phyloP scores from a whole-genome alignment of 306 rosid genomes.

The Notholithocarpus densiflorus region DNA sequence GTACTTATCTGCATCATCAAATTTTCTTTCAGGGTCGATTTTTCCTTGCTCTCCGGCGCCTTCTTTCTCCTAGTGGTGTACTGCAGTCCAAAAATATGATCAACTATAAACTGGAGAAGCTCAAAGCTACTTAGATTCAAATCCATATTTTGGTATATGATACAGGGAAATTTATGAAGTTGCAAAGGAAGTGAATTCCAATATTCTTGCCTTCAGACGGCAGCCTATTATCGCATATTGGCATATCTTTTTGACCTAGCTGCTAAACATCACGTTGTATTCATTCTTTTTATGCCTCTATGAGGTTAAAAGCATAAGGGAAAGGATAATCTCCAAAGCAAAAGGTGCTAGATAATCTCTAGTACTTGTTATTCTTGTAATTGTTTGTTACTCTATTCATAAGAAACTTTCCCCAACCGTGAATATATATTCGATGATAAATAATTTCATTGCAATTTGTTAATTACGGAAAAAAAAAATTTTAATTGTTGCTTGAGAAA shows the following conservation, averaged over 20 bases:
- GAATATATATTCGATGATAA: background rate
- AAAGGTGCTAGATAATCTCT: background rate
- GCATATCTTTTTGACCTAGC: background rate
- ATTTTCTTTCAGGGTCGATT: constrained; percentile 47
- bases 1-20: constrained; percentile 12
- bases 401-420: background rate
- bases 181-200: background rate
- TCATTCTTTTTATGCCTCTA: background rate
- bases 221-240: background rate
- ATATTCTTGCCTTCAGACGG: background rate
- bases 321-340: background rate
- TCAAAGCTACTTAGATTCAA: constrained; percentile 37
- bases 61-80: constrained; percentile 61
- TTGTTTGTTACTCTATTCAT: background rate
- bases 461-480: background rate
- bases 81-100: constrained; percentile 44
- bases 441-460: background rate
- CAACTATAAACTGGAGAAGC: constrained; percentile 32
- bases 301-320: background rate
- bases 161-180: background rate
- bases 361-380: background rate
- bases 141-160: background rate
- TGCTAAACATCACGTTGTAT: background rate
- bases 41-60: constrained; percentile 58
- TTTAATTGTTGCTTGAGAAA: background rate